phyloP scores from a whole-genome alignment of 1,284 basidiomycete species.

The Tausonia pullulans region DNA sequence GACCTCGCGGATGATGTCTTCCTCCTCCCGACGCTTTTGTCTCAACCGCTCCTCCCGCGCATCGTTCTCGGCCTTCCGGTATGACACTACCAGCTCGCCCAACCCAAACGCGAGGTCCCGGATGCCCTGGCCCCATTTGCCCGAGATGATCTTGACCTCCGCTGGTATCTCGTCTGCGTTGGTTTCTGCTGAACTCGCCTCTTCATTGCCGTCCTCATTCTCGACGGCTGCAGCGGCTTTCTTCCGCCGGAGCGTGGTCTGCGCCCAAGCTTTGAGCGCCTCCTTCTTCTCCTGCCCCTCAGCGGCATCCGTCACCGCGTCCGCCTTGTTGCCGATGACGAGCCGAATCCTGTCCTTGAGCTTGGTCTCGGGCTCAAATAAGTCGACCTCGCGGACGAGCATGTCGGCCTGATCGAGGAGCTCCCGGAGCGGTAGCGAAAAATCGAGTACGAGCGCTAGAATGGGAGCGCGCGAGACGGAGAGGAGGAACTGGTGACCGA shows the following conservation, averaged over 20 bases:
- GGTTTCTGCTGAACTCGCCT: background rate
- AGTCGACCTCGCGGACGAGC: conserved; percentile 75
- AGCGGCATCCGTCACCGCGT: conserved; percentile 48
- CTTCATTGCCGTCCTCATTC: too few species aligned
- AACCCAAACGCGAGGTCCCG: conserved; percentile 12
- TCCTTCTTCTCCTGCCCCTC: conserved; percentile 29
- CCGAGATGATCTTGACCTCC: conserved; percentile 14
- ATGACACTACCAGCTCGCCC: conserved; percentile 25
- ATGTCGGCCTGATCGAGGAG: conserved; percentile 60
- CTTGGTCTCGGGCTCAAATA: conserved; percentile 41
- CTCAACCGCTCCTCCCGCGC: conserved; percentile 33
- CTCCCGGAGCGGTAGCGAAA: conserved; percentile 58
- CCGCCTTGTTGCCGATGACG: conserved; percentile 91
- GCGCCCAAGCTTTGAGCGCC: conserved; percentile 48
- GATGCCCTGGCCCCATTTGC: conserved; percentile 16
- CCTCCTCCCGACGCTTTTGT: conserved; percentile 28
- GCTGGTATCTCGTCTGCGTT: conserved; percentile 3
- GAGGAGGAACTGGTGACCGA: conserved; percentile 87
- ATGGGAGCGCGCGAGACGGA: conserved; percentile 86
- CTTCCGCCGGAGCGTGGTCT: conserved; percentile 16
- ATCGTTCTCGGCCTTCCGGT: conserved; percentile 30
- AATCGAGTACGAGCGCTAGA: conserved; percentile 84
- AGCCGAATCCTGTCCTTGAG: conserved; percentile 64
- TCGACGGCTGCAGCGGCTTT: too few species aligned
- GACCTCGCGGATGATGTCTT: conserved; percentile 2